Evolutionary conservation across 495 filamentous ascomycete genomes (phyloP).

Genomic region (Trypethelium eluteriae): DNA sequence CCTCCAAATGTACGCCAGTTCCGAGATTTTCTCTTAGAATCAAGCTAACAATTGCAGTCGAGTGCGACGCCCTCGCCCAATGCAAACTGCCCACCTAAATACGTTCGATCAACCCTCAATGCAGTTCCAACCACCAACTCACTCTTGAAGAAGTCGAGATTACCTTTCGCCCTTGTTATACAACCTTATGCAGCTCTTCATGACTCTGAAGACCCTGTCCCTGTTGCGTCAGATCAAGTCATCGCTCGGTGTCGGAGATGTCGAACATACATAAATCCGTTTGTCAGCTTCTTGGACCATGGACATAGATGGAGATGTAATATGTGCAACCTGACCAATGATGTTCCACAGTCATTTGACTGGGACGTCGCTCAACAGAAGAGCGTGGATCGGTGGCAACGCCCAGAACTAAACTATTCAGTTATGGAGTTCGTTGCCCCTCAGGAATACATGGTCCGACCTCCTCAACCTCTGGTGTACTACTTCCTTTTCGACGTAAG

Average conservation of each 20-base stretch:
- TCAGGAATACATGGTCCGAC: conserved; percentile 98
- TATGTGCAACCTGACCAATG: conserved; percentile 98
- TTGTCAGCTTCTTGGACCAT: conserved; percentile 90
- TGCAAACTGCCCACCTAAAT: conserved; percentile 89
- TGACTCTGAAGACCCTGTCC: conserved; percentile 82
- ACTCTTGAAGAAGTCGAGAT: conserved; percentile 88
- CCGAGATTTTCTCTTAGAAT: background rate
- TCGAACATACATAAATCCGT: conserved; percentile 95
- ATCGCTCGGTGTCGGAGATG: conserved; percentile 94
- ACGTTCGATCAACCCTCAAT: conserved; percentile 90
- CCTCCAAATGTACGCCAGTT: conserved; percentile 72
- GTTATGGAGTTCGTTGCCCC: conserved; percentile 96
- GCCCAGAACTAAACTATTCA: conserved; percentile 84
- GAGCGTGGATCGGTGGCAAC: conserved; percentile 78
- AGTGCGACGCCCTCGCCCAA: conserved; percentile 87
- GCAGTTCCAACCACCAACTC: conserved; percentile 84
- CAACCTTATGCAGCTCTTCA: conserved; percentile 91
- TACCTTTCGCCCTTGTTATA: conserved; percentile 92
- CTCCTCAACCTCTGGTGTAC: conserved; percentile 95
- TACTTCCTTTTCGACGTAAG: conserved; percentile 96
- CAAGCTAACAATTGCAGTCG: conserved; percentile 49
- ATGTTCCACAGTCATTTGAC: conserved; percentile 96
- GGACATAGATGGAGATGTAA: conserved; percentile 98
- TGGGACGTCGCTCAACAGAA: conserved; percentile 91
- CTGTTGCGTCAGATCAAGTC: conserved; percentile 90